A percentile compares a stretch with the other conserved stretches of the same genome.
phyloP scores from a whole-genome alignment of 176 grass and related monocot genomes.

The Oryza brachyantha region DNA sequence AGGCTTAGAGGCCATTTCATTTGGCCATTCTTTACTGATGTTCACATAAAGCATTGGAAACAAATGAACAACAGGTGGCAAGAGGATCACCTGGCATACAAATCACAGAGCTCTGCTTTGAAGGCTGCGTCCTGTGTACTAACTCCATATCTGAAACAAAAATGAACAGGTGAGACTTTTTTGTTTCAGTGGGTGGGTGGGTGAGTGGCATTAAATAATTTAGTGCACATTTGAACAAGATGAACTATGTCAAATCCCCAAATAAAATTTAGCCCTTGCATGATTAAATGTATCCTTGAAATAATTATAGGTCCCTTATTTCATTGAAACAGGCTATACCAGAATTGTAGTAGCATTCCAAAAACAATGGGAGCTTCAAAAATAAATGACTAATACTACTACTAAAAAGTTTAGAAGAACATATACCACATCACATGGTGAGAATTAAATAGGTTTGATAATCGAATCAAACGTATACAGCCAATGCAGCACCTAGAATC shows the following conservation, averaged over 20 bases:
- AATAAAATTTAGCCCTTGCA: neutral
- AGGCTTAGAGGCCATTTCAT: neutral
- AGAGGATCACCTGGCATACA: slow-evolving; percentile 68
- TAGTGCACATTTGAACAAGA: neutral
- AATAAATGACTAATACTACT: neutral
- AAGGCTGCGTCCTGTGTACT: slow-evolving; percentile 80
- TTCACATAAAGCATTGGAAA: slow-evolving; percentile 4
- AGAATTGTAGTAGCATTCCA: neutral
- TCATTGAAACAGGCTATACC: neutral
- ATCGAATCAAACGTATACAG: neutral
- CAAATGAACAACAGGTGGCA: neutral
- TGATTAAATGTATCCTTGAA: neutral
- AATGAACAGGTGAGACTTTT: slow-evolving; percentile 25
- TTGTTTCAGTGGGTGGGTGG: neutral
- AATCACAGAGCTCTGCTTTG: slow-evolving; percentile 84
- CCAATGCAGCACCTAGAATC: neutral
- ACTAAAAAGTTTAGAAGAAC: no score
- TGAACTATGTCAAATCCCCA: neutral
- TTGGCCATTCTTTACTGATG: neutral
- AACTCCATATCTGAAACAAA: slow-evolving; percentile 73
- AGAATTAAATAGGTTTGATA: neutral
- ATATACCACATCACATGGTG: neutral
- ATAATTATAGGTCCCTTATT: slow-evolving; percentile 1
- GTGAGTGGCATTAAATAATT: neutral
- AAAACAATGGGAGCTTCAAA: neutral